Base-by-base conservation (phyloP, 1,284 basidiomycete genomes). In the Rhodofomes roseus region DNA sequence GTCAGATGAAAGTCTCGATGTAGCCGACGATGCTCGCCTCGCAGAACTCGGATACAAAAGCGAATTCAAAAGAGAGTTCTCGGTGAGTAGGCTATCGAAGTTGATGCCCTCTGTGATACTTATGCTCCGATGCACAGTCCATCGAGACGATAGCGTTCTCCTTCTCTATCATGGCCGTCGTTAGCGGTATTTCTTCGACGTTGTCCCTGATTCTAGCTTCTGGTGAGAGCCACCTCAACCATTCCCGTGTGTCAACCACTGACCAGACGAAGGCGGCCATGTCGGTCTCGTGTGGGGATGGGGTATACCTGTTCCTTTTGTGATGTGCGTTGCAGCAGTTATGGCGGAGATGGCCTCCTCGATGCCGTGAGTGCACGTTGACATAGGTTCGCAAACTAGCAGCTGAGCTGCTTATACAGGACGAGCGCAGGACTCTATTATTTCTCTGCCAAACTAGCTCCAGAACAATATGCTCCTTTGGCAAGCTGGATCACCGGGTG, bases 201-300 rank as follows among this genome's bases (percentile, higher is more conserved):
- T 73, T 86, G 22, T 81, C 79, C 0, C 88, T 90, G 66, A 80
- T 80, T 2, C 76, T 89, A 5, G 71, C 79, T 11, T 82, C 82
- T 62, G 85, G 85, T 82, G 57, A n/a, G 67, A 18, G 14, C 3
- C 20, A 51, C n/a, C 27, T 18, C n/a, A 23, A 6, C 14, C 0
- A 22, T 67, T 3, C 39, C 43, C 3, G 40, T 23, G 11, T 7
- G 22, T 29, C 31, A 23, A 16, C 22, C 22, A 20, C 23, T 7
- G 3, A n/a, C 12, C 39, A 46, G 2, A 25, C 18, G 23, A 59
- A 81, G 87, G 87, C 55, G 87, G 88, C 3, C 88, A 90, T 70
- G 83, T 88, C 27, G 87, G 89, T 14, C 84, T 90, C 78, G 81
- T 89, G 1, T 90, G 85, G 76, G 89, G 89, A 37, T 90, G 89